These are phyloP conservation scores for Plasmopara muralis DNA, from an alignment of 352 stramenopile species.

Conservation along the genomic window DNA sequence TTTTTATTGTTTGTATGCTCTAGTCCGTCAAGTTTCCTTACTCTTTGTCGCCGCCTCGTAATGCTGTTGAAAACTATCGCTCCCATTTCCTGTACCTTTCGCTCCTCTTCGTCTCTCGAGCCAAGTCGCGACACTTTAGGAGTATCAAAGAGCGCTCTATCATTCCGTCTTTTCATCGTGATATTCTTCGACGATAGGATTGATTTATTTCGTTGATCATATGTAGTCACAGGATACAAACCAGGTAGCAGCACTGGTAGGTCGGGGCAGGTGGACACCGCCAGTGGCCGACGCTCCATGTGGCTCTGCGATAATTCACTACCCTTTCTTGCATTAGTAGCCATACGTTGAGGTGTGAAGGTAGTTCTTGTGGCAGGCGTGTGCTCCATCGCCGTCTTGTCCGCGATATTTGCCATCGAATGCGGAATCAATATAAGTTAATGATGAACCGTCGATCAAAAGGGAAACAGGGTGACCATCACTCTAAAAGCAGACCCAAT, in stretches of 20 bases:
- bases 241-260: slow-evolving; percentile 52
- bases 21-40: slow-evolving; percentile 27
- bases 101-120: slow-evolving; percentile 14
- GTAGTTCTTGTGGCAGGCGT: too few species aligned
- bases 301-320: slow-evolving; percentile 7
- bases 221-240: slow-evolving; percentile 26
- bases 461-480: slow-evolving; percentile 4
- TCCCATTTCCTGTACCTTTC: slow-evolving; percentile 14
- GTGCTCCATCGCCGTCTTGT: slow-evolving; percentile 2
- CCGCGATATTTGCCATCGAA: slow-evolving; percentile 9
- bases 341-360: slow-evolving; percentile 18
- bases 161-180: not conserved
- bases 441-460: not conserved
- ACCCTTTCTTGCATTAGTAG: slow-evolving; percentile 29
- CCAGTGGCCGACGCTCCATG: slow-evolving; percentile 12
- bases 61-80: slow-evolving; percentile 9
- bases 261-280: slow-evolving; percentile 56
- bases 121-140: slow-evolving; percentile 49
- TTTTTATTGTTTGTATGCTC: slow-evolving; percentile 18
- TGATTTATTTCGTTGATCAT: slow-evolving; percentile 34
- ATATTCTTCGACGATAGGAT: not conserved
- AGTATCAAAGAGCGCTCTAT: not conserved
- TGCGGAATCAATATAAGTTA: not conserved
- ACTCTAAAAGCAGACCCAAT: not conserved
- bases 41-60: slow-evolving; percentile 23